Base-by-base conservation (phyloP, 495 filamentous ascomycete genomes). In the Podospora bellae-mahoneyi region DNA sequence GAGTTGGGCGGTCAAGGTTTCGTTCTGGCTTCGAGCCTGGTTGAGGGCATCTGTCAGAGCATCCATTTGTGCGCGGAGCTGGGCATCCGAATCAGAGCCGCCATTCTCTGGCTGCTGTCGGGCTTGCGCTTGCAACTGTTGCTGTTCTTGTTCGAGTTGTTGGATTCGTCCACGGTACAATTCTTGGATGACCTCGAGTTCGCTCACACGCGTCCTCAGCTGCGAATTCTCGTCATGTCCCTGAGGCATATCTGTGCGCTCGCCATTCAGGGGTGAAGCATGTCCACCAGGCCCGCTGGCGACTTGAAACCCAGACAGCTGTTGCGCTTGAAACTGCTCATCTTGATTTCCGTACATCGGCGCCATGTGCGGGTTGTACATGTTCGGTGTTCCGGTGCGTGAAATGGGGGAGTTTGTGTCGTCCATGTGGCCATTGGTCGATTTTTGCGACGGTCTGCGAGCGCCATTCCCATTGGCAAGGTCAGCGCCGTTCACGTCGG, bases 161-260 rank as follows among this genome's bases (percentile, higher is more conserved):
- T 85, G 85, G 55, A 98, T 90, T 27, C 94, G 88, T n/a, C 91
- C 91, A 34, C 91, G 85, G 82, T 96, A 98, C 28, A 99, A 84
- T 71, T 93, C 92, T 72, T 97, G 97, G 77, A 99, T 96, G 61
- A 99, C 86, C 75, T 99, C 95, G 23, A 99, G 84, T 77, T 99
- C 95, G 72, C 86, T 91, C 60, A 97, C 93, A 28, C 94, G 89
- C 5, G 93, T 97, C 81, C 93, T 95, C 48, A 97, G 81, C 56
- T 86, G 87, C 18, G 90, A 90, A 76, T 96, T 97, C 60, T 87
- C 83, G 15, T 89, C 88, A 59, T 92, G 81, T 13, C 96, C 81
- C 61, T 89, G 86, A 6, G 91, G 88, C 5, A 90, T 84, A 39
- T 96, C 92, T 26, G 89, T 81, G 60, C 90, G 88, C 63, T 94